Base-by-base conservation (phyloP, 2,329 filamentous ascomycete genomes). In the Phoma sp. region DNA sequence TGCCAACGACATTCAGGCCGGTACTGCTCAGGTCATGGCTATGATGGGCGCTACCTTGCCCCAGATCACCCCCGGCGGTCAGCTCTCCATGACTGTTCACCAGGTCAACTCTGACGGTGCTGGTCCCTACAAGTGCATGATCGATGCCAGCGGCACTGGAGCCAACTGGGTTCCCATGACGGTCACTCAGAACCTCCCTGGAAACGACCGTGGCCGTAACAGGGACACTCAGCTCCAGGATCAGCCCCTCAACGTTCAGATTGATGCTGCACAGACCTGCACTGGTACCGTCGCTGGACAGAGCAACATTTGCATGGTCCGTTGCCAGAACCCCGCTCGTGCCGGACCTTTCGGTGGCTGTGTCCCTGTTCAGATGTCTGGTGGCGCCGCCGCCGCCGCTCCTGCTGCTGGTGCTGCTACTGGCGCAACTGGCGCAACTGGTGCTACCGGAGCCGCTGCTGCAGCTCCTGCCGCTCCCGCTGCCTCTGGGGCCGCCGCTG, bases 31-130 rank as follows among this genome's bases (percentile, higher is more conserved):
- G 37, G 84, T 88, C 72, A 79, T 88, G 77, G 77, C 78, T 53
- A 78, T 81, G 69, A 86, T 80, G 5, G 85, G 85, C 52, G 75
- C 73, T 55, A 69, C 66, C 32, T 81, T 89, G 23, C 85, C 86
- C 9, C 85, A 88, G 75, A 75, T 89, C 62, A 78, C 77, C 6
- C 64, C 77, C 0, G 86, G 86, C 43, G 86, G 86, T 52, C 63
- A 78, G 50, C 63, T 89, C 56, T 75, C 75, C 62, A 87, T 89
- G 79, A 88, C 84, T 1, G 77, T 88, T 8, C 86, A 88, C 75
- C 86, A 88, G 70, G 85, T 89, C 70, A 89, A 88, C 73, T 79
- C 78, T 33, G 86, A 89, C 61, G 86, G 86, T 53, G 86, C 83
- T 55, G 86, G 86, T 9, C 85, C 86, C 2, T 88, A 86, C 73